Percentiles rank a stretch among this genome's conserved stretches.
phyloP scores from a whole-genome alignment of 2,329 filamentous ascomycete species.

The Penicillium sp. region DNA sequence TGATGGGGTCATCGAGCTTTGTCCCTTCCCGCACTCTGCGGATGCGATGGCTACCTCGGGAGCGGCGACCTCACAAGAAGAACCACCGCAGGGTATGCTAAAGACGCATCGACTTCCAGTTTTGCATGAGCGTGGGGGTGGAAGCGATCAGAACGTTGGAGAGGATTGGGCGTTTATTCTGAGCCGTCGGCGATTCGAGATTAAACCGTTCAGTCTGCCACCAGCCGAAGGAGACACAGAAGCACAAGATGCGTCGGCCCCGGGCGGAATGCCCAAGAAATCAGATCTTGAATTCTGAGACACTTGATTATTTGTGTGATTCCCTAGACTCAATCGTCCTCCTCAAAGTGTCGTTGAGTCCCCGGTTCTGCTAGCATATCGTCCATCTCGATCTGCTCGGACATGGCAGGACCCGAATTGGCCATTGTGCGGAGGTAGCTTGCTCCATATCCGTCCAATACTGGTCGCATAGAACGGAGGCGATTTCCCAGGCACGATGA shows the following conservation, averaged over 20 bases:
- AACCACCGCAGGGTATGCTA: constrained; percentile 81
- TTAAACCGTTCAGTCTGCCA: constrained; percentile 85
- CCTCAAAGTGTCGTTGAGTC: constrained; percentile 26
- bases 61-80: constrained; percentile 60
- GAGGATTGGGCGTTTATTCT: constrained; percentile 90
- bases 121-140: constrained; percentile 84
- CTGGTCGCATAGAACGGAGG: constrained; percentile 48
- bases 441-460: constrained; percentile 51
- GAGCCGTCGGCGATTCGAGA: constrained; percentile 76
- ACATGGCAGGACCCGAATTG: constrained; percentile 53
- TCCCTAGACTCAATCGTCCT: constrained; percentile 30
- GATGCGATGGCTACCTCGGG: constrained; percentile 52
- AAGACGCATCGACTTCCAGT: constrained; percentile 79
- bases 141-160: constrained; percentile 65
- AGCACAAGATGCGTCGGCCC: constrained; percentile 52
- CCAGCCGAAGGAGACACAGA: constrained; percentile 74
- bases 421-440: constrained; percentile 57
- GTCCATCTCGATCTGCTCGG: constrained; percentile 63
- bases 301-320: background rate
- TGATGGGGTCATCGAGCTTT: constrained; percentile 84
- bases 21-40: constrained; percentile 65
- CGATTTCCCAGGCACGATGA: constrained; percentile 56
- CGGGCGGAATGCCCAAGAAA: constrained; percentile 56
- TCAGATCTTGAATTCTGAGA: constrained; percentile 67
- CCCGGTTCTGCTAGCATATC: constrained; percentile 53